phyloP scores from a whole-genome alignment of 768 basidiomycete genomes.

The Russula foetens region DNA sequence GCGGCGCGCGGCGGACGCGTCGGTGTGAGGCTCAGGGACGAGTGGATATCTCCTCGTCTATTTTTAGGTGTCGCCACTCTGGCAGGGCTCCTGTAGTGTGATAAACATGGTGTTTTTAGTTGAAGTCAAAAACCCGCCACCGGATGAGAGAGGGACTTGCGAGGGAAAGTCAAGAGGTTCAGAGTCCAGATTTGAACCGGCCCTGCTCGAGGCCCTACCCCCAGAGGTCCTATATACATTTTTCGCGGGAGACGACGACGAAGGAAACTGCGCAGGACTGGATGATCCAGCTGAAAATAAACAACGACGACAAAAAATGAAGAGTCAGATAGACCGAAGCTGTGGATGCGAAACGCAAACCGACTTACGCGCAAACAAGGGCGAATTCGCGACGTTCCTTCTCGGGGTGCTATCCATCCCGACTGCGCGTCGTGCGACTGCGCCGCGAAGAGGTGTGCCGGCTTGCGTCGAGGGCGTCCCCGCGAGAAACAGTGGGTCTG shows the following conservation, averaged over 20 bases:
- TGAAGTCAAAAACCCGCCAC: background rate
- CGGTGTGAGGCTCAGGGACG: conserved; percentile 54
- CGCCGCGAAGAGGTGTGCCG: conserved; percentile 13
- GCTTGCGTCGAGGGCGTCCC: conserved; percentile 17
- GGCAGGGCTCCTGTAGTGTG: conserved; percentile 40
- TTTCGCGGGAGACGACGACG: conserved; percentile 16
- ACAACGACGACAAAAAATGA: too few relatives aligned
- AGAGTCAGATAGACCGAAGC: background rate
- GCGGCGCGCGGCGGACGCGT: conserved; percentile 35
- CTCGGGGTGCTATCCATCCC: conserved; percentile 16
- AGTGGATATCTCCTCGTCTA: conserved; percentile 86
- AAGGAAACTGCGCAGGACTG: conserved; percentile 30
- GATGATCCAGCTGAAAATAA: conserved; percentile 14
- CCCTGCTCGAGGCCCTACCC: conserved; percentile 16
- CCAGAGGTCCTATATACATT: conserved; percentile 20
- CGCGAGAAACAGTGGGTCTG: conserved; percentile 15
- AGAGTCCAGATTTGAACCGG: conserved; percentile 31
- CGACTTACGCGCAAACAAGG: conserved; percentile 17
- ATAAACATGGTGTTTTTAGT: background rate
- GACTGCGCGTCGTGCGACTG: conserved; percentile 16
- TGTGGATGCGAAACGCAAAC: background rate
- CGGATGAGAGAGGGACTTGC: conserved; percentile 30
- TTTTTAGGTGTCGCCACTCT: conserved; percentile 55
- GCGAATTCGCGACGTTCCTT: conserved; percentile 16
- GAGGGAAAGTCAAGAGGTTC: conserved; percentile 68